Conservation (phyloP, 2,329 filamentous ascomycete species). For the Paramyrothecium sp. region DNA sequence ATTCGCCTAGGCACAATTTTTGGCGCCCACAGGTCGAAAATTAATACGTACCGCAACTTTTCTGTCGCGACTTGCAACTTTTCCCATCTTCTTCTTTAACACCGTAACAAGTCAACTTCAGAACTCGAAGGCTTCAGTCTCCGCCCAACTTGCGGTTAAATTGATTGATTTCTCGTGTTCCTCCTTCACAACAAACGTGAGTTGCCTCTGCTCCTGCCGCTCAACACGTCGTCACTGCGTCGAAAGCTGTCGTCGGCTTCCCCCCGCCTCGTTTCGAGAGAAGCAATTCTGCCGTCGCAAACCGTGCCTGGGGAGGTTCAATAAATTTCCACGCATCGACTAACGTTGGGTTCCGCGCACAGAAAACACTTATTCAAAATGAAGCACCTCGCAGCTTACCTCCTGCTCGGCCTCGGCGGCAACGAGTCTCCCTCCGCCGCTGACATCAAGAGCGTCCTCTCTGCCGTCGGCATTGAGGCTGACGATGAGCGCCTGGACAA, state of each 20-base stretch:
- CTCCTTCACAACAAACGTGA: slow-evolving; percentile 29
- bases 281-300: slow-evolving; percentile 3
- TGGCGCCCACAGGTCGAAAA: slow-evolving; percentile 33
- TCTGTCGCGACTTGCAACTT: slow-evolving; percentile 20
- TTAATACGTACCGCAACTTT: slow-evolving; percentile 21
- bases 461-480: slow-evolving; percentile 91
- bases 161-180: slow-evolving; percentile 97
- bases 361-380: slow-evolving; percentile 65
- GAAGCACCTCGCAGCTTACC: slow-evolving; percentile 99
- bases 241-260: too few relatives aligned
- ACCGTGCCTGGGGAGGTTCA: neutral
- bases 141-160: slow-evolving; percentile 98
- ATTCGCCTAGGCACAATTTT: slow-evolving; percentile 14
- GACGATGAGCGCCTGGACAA: slow-evolving; percentile 82
- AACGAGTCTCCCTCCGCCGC: slow-evolving; percentile 82
- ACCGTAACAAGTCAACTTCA: slow-evolving; percentile 33
- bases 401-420: slow-evolving; percentile 91
- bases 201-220: slow-evolving; percentile 17
- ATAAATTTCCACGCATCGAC: slow-evolving; percentile 9
- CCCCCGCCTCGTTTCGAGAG: neutral
- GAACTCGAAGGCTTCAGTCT: slow-evolving; percentile 99
- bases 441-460: slow-evolving; percentile 87
- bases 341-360: slow-evolving; percentile 13
- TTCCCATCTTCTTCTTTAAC: slow-evolving; percentile 9
- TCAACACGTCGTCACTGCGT: neutral